phyloP scores from a whole-genome alignment of 1,139 yeast species.

The Saccharomyces pastorianus region DNA sequence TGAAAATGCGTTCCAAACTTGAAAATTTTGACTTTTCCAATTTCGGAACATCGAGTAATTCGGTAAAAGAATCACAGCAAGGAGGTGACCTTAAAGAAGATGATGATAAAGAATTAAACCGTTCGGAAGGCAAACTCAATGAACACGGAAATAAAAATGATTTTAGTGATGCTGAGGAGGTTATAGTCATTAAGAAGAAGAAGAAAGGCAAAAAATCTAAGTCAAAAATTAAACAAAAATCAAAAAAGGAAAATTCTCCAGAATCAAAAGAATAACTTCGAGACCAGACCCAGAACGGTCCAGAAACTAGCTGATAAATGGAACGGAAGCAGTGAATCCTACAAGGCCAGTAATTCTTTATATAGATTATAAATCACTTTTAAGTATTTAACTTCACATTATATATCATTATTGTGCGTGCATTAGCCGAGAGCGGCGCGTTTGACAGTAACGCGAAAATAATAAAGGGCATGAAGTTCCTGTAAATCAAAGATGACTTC shows the following conservation, averaged over 20 bases:
- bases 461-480: conserved; percentile 13
- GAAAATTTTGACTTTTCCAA: conserved; percentile 51
- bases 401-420: neutral
- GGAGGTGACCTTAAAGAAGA: neutral
- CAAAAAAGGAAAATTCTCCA: conserved; percentile 7
- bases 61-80: neutral
- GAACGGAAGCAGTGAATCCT: neutral
- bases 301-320: neutral
- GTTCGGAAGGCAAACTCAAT: neutral
- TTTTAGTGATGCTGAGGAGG: conserved; percentile 29
- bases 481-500: neutral
- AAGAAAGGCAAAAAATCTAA: conserved; percentile 29
- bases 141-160: conserved; percentile 9
- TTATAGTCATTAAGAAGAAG: conserved; percentile 30
- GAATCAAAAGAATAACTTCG: neutral
- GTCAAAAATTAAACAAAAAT: conserved; percentile 8
- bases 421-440: neutral
- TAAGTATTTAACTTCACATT: neutral
- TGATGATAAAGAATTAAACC: neutral
- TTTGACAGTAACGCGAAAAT: conserved; percentile 13
- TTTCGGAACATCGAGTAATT: conserved; percentile 7
- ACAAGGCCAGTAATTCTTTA: neutral
- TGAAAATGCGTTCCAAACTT: conserved; percentile 51
- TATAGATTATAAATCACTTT: neutral
- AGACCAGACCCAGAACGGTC: neutral